Evolutionary conservation across 78 protist genomes (phyloP).

Genomic region (Planoprotostelium fungivorum): DNA sequence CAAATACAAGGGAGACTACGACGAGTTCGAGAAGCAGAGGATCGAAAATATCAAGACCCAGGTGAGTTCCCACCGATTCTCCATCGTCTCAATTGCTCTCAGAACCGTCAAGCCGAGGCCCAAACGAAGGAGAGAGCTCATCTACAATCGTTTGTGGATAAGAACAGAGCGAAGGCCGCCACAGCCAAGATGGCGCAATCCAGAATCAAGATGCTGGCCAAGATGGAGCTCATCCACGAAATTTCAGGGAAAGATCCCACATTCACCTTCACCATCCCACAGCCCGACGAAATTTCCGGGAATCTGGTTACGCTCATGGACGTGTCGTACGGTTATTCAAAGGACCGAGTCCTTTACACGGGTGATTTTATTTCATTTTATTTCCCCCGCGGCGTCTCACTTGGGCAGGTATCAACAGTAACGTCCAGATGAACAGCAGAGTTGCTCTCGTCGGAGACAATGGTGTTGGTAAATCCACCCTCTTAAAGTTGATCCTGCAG

Average conservation of each 20-base stretch:
- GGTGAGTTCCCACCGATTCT: neutral
- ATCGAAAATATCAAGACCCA: constrained; percentile 46
- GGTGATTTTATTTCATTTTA: neutral
- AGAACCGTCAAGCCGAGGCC: constrained; percentile 64
- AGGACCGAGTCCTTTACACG: constrained; percentile 46
- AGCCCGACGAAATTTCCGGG: constrained; percentile 64
- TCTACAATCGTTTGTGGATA: constrained; percentile 71
- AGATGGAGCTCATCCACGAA: constrained; percentile 72
- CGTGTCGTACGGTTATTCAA: constrained; percentile 73
- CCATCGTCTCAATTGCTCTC: neutral
- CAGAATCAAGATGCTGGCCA: constrained; percentile 73
- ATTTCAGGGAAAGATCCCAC: constrained; percentile 71
- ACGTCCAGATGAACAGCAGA: neutral
- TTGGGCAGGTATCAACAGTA: neutral
- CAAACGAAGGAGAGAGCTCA: constrained; percentile 65
- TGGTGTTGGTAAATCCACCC: constrained; percentile 43
- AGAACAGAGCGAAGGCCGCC: constrained; percentile 81
- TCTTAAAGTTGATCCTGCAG: constrained; percentile 11
- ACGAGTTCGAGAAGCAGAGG: constrained; percentile 68
- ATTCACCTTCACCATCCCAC: constrained; percentile 58
- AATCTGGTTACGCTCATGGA: constrained; percentile 75
- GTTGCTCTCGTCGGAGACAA: constrained; percentile 39
- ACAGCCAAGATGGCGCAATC: constrained; percentile 84
- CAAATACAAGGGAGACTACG: constrained; percentile 85
- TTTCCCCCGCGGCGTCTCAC: neutral